Percentiles rank a stretch among this genome's conserved stretches.
These are phyloP conservation scores for Pleurotus pulmonarius DNA, from an alignment of 768 basidiomycete genomes.

Conservation along the genomic window DNA sequence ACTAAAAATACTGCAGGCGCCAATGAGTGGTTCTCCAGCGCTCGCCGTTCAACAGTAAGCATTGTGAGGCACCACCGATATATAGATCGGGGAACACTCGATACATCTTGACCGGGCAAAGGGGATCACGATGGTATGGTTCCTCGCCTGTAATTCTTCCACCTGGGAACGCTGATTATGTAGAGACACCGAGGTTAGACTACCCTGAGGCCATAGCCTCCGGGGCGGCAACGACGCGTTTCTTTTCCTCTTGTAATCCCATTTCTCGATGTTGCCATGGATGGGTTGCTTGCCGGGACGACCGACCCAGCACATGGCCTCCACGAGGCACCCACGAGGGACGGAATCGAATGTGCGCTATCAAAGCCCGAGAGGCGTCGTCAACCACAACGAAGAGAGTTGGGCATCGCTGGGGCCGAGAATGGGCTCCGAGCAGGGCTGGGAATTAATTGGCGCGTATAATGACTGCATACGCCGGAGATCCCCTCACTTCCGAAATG, in stretches of 20 bases:
- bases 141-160: constrained; percentile 4
- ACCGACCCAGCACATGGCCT: constrained; percentile 27
- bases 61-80: background rate
- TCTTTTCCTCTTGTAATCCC: background rate
- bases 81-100: constrained; percentile 2
- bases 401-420: background rate
- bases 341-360: background rate
- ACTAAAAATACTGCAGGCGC: background rate
- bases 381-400: background rate
- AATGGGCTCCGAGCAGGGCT: constrained; percentile 5
- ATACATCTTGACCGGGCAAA: background rate
- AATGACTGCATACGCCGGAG: constrained; percentile 28
- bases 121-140: constrained; percentile 7
- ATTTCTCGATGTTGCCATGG: constrained; percentile 10
- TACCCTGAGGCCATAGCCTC: constrained; percentile 1
- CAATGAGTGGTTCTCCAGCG: background rate
- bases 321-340: constrained; percentile 27
- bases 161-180: constrained; percentile 6
- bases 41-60: background rate
- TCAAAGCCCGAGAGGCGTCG: background rate
- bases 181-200: constrained; percentile 7
- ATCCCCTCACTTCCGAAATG: constrained; percentile 37
- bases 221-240: background rate
- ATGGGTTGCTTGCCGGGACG: constrained; percentile 20
- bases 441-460: constrained; percentile 11